Conservation (phyloP, 805 yeast species). For the Barnettozyma botsteinii region DNA sequence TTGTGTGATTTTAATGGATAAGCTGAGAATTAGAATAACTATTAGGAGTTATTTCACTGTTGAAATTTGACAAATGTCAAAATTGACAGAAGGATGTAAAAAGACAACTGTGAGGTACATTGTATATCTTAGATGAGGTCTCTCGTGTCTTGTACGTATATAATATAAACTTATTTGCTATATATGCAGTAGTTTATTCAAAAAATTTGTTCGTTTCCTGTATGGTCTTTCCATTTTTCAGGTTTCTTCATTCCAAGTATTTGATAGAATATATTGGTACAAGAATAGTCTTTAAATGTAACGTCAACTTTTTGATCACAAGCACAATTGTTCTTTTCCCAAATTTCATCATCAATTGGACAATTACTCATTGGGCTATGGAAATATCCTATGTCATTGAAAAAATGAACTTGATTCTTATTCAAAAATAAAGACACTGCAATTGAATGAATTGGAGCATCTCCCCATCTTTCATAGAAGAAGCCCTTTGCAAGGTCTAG, state of each 20-base stretch:
- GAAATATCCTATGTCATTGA: slow-evolving; percentile 69
- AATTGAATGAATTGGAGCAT: slow-evolving; percentile 81
- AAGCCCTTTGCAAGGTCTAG: slow-evolving; percentile 71
- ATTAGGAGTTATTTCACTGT: no score
- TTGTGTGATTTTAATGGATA: no score
- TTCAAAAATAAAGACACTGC: slow-evolving; percentile 61
- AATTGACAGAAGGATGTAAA: no score
- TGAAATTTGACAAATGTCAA: no score
- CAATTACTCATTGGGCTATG: slow-evolving; percentile 61
- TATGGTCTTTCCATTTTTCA: slow-evolving; percentile 57
- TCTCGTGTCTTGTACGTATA: no score
- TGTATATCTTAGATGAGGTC: no score
- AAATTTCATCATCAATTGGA: slow-evolving; percentile 43
- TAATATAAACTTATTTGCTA: no score
- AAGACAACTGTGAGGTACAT: no score
- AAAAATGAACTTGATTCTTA: slow-evolving; percentile 58
- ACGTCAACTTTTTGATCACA: slow-evolving; percentile 61
- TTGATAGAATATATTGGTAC: slow-evolving; percentile 57
- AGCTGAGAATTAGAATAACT: no score
- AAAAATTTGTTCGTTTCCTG: slow-evolving; percentile 12
- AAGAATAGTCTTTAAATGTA: slow-evolving; percentile 69
- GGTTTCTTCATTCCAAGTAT: slow-evolving; percentile 53
- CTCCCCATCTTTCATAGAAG: slow-evolving; percentile 90
- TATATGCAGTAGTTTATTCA: no score
- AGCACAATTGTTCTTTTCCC: slow-evolving; percentile 43